Base-by-base conservation (phyloP, 352 stramenopile species). In the Pythium grandisporangium region DNA sequence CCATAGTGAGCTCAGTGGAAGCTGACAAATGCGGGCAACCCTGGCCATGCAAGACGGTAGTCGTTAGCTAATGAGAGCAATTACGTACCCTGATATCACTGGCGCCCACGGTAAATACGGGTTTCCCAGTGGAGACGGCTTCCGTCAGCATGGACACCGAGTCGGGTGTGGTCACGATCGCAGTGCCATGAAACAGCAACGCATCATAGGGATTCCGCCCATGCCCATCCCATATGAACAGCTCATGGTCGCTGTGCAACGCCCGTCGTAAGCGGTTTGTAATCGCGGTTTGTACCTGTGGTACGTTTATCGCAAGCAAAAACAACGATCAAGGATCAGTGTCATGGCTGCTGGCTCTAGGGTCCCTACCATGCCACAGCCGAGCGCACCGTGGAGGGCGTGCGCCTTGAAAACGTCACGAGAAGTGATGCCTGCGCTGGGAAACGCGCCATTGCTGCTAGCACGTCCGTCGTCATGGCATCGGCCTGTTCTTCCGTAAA, bases 61-160 rank as follows among this genome's bases (percentile, higher is more conserved):
- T n/a, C n/a, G n/a, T n/a, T n/a, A n/a, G n/a, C n/a, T n/a, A n/a
- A n/a, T n/a, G n/a, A n/a, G n/a, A n/a, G n/a, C n/a, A n/a, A n/a
- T n/a, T n/a, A n/a, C n/a, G n/a, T 51, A 84, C 69, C 47, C 53
- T 75, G 49, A 62, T 61, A n/a, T 41, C 53, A 13, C 81, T 55
- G 5, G 55, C 30, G 20, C 63, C 61, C 25, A 87, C 58, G 1
- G 54, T 73, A 12, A 78, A 59, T n/a, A 85, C 72, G 0, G 69
- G 49, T 22, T 77, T 84, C 10, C 58, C 52, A 0, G 67, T 58
- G 6, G 66, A 61, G 30, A 86, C 65, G 12, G 77, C 77, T 48
- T 90, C 77, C 17, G 77, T 90, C 1, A 71, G 80, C 77, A 90
- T 90, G 20, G 77, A 87, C 37, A 87, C 69, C 4, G 73, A 90